These are phyloP conservation scores for Sinapis alba DNA, from an alignment of 441 rosid genomes.

Conservation along the genomic window DNA sequence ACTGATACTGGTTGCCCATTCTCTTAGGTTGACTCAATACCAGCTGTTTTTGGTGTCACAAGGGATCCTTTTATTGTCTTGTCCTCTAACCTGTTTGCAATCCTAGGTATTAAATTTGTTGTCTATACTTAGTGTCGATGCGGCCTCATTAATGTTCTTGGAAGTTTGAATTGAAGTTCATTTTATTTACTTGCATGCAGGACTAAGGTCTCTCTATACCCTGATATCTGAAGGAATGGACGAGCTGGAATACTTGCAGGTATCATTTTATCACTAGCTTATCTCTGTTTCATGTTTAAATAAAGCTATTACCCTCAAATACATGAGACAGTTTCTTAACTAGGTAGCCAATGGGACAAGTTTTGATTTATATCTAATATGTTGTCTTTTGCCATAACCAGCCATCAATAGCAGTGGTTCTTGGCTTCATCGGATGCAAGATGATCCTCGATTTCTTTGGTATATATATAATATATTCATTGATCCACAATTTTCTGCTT, in stretches of 20 bases:
- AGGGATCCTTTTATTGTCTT: conserved; percentile 93
- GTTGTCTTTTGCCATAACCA: conserved; percentile 38
- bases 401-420: conserved; percentile 90
- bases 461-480: conserved; percentile 34
- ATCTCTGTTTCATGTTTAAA: not conserved
- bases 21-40: conserved; percentile 89
- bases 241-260: conserved; percentile 94
- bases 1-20: conserved; percentile 37
- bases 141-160: not conserved
- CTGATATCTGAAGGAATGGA: conserved; percentile 90
- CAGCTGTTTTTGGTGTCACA: conserved; percentile 96
- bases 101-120: conserved; percentile 60
- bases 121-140: not conserved
- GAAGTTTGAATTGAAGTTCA: not conserved
- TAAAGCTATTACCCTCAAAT: no score
- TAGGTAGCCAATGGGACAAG: not conserved
- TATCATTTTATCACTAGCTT: conserved; percentile 28
- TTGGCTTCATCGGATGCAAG: conserved; percentile 88
- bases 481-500: conserved; percentile 12
- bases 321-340: not conserved
- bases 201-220: conserved; percentile 86
- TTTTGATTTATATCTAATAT: conserved; percentile 16
- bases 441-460: conserved; percentile 95
- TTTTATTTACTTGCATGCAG: conserved; percentile 40
- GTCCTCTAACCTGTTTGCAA: conserved; percentile 83